These are phyloP conservation scores for Psilocybe cubensis DNA, from an alignment of 768 basidiomycete genomes.

Conservation along the genomic window DNA sequence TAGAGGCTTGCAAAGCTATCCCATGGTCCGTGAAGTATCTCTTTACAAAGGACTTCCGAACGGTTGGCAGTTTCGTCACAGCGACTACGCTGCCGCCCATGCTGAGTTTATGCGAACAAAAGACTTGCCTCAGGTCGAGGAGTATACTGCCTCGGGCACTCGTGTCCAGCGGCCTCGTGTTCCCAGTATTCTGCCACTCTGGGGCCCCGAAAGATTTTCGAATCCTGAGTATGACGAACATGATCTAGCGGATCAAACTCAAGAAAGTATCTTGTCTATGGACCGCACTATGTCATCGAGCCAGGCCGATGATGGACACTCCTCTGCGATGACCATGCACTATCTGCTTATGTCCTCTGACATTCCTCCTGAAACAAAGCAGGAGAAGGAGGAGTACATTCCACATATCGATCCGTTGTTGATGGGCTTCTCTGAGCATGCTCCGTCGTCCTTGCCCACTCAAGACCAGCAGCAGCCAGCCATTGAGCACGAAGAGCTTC, in stretches of 20 bases:
- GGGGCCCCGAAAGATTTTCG: slow-evolving; percentile 27
- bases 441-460: not conserved
- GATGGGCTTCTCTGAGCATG: slow-evolving; percentile 20
- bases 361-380: slow-evolving; percentile 6
- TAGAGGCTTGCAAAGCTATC: slow-evolving; percentile 22
- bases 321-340: slow-evolving; percentile 13
- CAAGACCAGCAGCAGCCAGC: not conserved
- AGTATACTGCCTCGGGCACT: slow-evolving; percentile 12
- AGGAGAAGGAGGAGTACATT: slow-evolving; percentile 11
- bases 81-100: slow-evolving; percentile 38
- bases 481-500: not conserved
- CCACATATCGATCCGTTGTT: slow-evolving; percentile 32
- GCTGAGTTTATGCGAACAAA: slow-evolving; percentile 37
- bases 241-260: slow-evolving; percentile 17
- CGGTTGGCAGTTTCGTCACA: slow-evolving; percentile 48
- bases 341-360: slow-evolving; percentile 21
- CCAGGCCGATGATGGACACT: slow-evolving; percentile 1
- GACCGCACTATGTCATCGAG: slow-evolving; percentile 3
- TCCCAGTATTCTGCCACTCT: slow-evolving; percentile 43
- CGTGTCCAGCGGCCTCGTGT: slow-evolving; percentile 34
- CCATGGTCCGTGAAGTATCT: slow-evolving; percentile 51
- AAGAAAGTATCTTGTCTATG: slow-evolving; percentile 8
- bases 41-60: slow-evolving; percentile 50
- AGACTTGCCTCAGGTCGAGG: slow-evolving; percentile 21
- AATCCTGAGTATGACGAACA: slow-evolving; percentile 17